Base-by-base conservation (phyloP, 257 asterid genomes). In the Jaltomata sinuosa region DNA sequence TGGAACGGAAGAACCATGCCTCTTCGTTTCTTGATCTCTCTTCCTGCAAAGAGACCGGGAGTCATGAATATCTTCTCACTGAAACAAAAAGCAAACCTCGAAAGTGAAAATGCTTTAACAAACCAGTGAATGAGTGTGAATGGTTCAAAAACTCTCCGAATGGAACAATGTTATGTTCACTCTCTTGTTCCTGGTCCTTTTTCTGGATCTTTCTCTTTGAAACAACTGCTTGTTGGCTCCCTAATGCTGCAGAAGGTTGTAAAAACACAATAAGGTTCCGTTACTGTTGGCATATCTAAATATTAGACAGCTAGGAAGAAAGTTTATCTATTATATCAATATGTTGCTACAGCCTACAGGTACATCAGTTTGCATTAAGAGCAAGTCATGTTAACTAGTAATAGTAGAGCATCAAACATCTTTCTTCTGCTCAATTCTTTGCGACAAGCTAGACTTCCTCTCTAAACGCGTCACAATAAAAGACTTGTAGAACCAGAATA, bases 1-100 rank as follows among this genome's bases (percentile, higher is more conserved):
- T 91, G 84, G 81, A 96, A 96, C 2, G 99, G 99, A 82, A 96
- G 95, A 91, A 92, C 94, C 98, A 94, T 92, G 86, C 99, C 98
- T 85, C 86, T 90, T 71, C 29, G 82, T 77, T 81, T 90, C 84
- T 72, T 82, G 11, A 68, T 36, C 82, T 84, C 83, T 85, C 87
- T 87, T 79, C 97, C 95, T 94, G 94, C 77, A 62, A 68, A 49
- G 85, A 68, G 57, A 31, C 52, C 15, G 11, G 67, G 80, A 82
- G 84, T 71, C 82, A 53, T 31, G 86, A 78, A 69, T 87, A 86
- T 84, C 54, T 29, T 16, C 4, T 76, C 81, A 76, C 27, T 76
- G 61, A 52, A 27, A 27, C 18, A 0, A 47, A 27, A 47, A 25
- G 61, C 4, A 27, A 76, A 27, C 40, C 8, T 47, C 5, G 27